phyloP scores from a whole-genome alignment of 495 filamentous ascomycete species.

The Polyplosphaeria fusca region DNA sequence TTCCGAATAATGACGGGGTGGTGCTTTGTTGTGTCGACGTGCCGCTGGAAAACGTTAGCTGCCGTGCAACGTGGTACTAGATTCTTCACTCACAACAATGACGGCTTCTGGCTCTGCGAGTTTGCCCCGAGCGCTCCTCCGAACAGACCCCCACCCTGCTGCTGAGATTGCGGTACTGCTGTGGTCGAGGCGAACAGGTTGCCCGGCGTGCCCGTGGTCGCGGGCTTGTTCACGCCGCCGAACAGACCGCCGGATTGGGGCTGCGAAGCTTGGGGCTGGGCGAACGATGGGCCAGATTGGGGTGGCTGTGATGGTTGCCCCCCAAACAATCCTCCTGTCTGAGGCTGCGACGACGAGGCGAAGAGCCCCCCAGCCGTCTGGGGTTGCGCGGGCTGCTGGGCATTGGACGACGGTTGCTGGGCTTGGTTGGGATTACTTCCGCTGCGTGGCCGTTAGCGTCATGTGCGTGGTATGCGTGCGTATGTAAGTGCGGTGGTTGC shows the following conservation, averaged over 20 bases:
- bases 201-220: constrained; percentile 33
- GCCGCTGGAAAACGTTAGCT: constrained; percentile 27
- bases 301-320: constrained; percentile 44
- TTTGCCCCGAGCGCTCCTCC: constrained; percentile 38
- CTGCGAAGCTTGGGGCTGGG: constrained; percentile 34
- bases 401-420: constrained; percentile 22
- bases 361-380: constrained; percentile 26
- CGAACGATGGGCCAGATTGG: constrained; percentile 43
- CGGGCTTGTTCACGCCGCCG: constrained; percentile 38
- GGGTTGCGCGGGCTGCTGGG: constrained; percentile 16
- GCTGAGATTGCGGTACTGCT: constrained; percentile 46
- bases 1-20: constrained; percentile 38
- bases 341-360: constrained; percentile 28
- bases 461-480: background rate
- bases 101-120: constrained; percentile 39
- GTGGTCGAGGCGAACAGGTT: constrained; percentile 54
- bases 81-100: constrained; percentile 32
- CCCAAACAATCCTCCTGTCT: constrained; percentile 32
- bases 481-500: background rate
- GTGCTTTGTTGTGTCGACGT: constrained; percentile 26
- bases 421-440: constrained; percentile 27
- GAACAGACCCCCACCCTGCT: constrained; percentile 44
- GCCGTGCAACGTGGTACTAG: constrained; percentile 4
- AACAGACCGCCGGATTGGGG: constrained; percentile 43
- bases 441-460: constrained; percentile 28